phyloP scores from a whole-genome alignment of 106 monocot genomes.

The Allium cepa region DNA sequence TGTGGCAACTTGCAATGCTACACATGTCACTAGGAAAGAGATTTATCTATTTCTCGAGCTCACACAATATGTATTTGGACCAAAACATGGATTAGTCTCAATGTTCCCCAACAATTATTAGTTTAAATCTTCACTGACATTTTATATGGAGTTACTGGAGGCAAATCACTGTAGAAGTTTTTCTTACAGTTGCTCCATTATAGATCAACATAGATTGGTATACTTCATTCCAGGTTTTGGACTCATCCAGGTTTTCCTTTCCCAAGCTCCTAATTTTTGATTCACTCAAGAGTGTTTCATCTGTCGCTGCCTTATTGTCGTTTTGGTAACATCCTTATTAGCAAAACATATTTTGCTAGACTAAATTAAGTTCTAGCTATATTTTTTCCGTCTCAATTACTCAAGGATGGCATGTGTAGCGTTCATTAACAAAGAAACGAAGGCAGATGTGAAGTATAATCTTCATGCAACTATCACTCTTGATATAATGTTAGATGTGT shows the following conservation, averaged over 20 bases:
- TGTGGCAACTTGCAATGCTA: conserved; percentile 5
- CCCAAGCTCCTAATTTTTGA: conserved; percentile 8
- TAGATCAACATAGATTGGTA: neutral
- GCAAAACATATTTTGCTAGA: neutral
- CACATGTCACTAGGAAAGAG: neutral
- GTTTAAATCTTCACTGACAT: conserved; percentile 1
- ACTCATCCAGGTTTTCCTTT: neutral
- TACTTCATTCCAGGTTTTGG: conserved; percentile 2
- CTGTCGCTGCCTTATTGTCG: conserved; percentile 4
- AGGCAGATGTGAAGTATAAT: neutral
- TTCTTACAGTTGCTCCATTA: neutral
- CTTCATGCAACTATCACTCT: neutral
- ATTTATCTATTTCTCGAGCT: conserved; percentile 11
- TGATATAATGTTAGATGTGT: conserved; percentile 1
- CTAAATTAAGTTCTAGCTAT: neutral
- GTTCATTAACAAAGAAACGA: neutral
- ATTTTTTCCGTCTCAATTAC: neutral
- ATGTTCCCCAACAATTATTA: conserved; percentile 2
- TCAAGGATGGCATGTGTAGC: conserved; percentile 1
- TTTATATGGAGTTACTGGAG: conserved; percentile 9
- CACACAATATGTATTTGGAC: conserved; percentile 3
- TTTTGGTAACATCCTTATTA: neutral
- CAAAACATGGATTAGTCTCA: neutral
- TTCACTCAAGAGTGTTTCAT: neutral
- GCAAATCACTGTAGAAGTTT: conserved; percentile 7